A percentile compares a stretch with the other conserved stretches of the same genome.
phyloP scores from a whole-genome alignment of 495 filamentous ascomycete species.

The Cenococcum geophilum region DNA sequence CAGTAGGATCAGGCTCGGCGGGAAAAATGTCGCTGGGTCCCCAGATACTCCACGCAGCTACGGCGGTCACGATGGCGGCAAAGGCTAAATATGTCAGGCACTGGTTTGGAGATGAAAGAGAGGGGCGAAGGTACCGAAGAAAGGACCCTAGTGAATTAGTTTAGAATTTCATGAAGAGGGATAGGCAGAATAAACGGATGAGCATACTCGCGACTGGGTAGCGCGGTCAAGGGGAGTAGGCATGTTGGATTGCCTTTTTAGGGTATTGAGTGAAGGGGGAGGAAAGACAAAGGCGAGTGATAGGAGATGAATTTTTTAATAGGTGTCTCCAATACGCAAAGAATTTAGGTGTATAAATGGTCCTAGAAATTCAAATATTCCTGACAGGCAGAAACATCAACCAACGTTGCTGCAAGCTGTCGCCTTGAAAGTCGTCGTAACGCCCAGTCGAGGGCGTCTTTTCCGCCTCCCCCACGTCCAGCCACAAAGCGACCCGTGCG shows the following conservation, averaged over 20 bases:
- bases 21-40: constrained; percentile 70
- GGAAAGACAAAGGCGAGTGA: constrained; percentile 1
- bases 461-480: not conserved
- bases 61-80: constrained; percentile 75
- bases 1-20: constrained; percentile 62
- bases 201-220: constrained; percentile 18
- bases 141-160: constrained; percentile 18
- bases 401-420: constrained; percentile 1
- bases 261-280: not conserved
- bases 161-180: constrained; percentile 43
- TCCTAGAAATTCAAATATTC: not conserved
- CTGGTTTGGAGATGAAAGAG: too few relatives aligned
- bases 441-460: not conserved
- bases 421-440: not conserved
- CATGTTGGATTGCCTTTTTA: constrained; percentile 23
- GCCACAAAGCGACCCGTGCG: not conserved
- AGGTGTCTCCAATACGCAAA: not conserved
- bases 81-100: constrained; percentile 49
- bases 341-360: not conserved
- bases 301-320: not conserved
- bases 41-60: constrained; percentile 78
- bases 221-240: constrained; percentile 36
- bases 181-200: constrained; percentile 10
- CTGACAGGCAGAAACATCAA: not conserved
- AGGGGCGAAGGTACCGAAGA: constrained; percentile 5